Evolutionary conservation across 2,329 filamentous ascomycete species (phyloP).

Genomic region (Exutisphaerella laricina): DNA sequence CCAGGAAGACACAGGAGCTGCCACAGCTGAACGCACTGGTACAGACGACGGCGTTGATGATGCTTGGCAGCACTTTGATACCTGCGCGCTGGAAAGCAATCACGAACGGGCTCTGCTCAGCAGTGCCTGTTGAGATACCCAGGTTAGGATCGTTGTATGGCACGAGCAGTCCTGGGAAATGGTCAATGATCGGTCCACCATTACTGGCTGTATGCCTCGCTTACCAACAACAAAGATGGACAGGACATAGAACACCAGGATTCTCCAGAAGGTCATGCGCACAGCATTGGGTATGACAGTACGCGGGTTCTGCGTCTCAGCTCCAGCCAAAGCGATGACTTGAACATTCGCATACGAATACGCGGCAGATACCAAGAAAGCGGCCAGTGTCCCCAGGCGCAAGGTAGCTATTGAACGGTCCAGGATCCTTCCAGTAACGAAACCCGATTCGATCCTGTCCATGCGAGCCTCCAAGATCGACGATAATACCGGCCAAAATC

Average conservation of each 20-base stretch:
- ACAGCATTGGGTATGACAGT: constrained; percentile 36
- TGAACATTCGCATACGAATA: constrained; percentile 17
- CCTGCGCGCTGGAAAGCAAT: constrained; percentile 58
- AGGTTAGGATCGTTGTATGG: constrained; percentile 29
- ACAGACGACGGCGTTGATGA: constrained; percentile 66
- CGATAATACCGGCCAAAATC: constrained; percentile 16
- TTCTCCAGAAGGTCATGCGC: constrained; percentile 33
- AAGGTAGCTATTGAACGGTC: constrained; percentile 13
- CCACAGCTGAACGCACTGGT: constrained; percentile 16
- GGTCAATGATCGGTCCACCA: neutral
- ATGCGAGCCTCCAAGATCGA: constrained; percentile 15
- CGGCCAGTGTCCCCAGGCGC: constrained; percentile 20
- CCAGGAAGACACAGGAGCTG: constrained; percentile 57
- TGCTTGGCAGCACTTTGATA: constrained; percentile 55
- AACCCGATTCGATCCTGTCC: constrained; percentile 13
- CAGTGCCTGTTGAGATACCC: constrained; percentile 28
- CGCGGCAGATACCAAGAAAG: constrained; percentile 15
- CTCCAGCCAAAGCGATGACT: constrained; percentile 15
- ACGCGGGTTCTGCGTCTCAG: constrained; percentile 39
- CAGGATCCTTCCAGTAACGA: constrained; percentile 15
- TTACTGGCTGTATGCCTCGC: neutral
- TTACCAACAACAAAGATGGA: constrained; percentile 24
- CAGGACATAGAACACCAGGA: constrained; percentile 31
- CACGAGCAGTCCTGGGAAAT: constrained; percentile 23
- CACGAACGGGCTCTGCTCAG: constrained; percentile 56